Percentiles rank a stretch among this genome's conserved stretches.
phyloP scores from a whole-genome alignment of 2,329 filamentous ascomycete genomes.

The Tolypocladium ophioglossoides region DNA sequence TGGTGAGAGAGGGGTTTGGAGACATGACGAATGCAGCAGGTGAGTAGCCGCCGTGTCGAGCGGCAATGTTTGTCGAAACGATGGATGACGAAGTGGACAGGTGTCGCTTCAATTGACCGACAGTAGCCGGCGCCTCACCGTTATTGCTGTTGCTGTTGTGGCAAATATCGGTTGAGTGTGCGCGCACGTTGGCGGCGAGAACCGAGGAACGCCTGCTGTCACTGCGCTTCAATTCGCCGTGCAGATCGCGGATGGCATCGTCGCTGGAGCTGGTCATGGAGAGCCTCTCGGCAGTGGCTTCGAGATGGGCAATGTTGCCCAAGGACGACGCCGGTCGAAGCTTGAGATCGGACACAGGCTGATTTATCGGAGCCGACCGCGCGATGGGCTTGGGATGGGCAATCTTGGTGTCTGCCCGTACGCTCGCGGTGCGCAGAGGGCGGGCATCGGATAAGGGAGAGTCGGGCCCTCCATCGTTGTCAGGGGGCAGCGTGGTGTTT shows the following conservation, averaged over 20 bases:
- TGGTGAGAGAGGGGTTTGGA: conserved; percentile 52
- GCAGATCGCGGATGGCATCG: conserved; percentile 64
- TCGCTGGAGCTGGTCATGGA: conserved; percentile 67
- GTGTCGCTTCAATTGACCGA: conserved; percentile 27
- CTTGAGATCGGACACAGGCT: conserved; percentile 46
- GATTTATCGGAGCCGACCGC: conserved; percentile 33
- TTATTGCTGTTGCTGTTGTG: conserved; percentile 1
- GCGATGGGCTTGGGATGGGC: conserved; percentile 34
- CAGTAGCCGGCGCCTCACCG: not conserved
- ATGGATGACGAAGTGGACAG: conserved; percentile 49
- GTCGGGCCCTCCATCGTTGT: conserved; percentile 1
- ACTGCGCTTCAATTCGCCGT: conserved; percentile 58
- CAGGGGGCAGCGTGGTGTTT: conserved; percentile 4
- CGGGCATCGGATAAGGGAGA: conserved; percentile 6
- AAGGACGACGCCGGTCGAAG: conserved; percentile 50
- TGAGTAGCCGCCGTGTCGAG: conserved; percentile 60
- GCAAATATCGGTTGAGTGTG: conserved; percentile 18
- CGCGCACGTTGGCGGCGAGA: conserved; percentile 36
- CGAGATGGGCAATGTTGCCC: conserved; percentile 61
- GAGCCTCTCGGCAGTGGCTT: conserved; percentile 65
- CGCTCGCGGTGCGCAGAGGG: conserved; percentile 24
- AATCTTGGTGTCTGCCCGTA: conserved; percentile 34
- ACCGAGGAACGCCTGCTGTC: conserved; percentile 58
- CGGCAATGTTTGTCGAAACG: conserved; percentile 55
- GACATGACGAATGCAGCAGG: conserved; percentile 59